Conservation (phyloP, 2,329 filamentous ascomycete species). For the Cercospora nicotianae region DNA sequence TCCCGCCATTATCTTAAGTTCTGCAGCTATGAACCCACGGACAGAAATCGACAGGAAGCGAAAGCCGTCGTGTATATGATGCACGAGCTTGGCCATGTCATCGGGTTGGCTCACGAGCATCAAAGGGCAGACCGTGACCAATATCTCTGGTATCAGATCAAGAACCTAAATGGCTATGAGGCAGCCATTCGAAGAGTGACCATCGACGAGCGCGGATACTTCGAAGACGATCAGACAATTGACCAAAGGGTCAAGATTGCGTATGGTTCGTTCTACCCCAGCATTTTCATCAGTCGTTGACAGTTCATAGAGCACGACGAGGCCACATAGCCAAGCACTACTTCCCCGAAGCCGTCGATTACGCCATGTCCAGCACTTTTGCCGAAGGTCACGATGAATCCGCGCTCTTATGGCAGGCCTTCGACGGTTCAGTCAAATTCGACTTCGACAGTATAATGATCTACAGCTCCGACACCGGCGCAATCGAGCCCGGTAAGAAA, state of each 20-base stretch:
- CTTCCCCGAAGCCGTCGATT: slow-evolving; percentile 14
- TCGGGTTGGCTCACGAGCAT: slow-evolving; percentile 26
- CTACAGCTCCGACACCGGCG: slow-evolving; percentile 9
- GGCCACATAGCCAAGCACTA: slow-evolving; percentile 7
- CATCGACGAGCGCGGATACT: slow-evolving; percentile 3
- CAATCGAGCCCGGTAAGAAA: neutral
- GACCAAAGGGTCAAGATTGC: slow-evolving; percentile 2
- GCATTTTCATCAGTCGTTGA: neutral
- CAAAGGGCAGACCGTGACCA: slow-evolving; percentile 21
- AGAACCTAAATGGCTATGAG: slow-evolving; percentile 17
- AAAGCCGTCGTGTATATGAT: slow-evolving; percentile 15
- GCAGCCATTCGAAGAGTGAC: neutral
- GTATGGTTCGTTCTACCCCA: neutral
- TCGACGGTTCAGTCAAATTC: slow-evolving; percentile 8
- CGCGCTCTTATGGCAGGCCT: neutral
- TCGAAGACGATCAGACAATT: neutral
- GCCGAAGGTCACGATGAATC: neutral
- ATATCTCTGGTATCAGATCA: slow-evolving; percentile 17
- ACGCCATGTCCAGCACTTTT: neutral
- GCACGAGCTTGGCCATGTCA: slow-evolving; percentile 25
- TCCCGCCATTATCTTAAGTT: slow-evolving; percentile 15
- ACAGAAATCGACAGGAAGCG: neutral
- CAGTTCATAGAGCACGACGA: neutral
- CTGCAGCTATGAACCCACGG: slow-evolving; percentile 10
- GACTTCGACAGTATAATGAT: slow-evolving; percentile 22